phyloP scores from a whole-genome alignment of 345 rosid genomes.

The Rhodamnia rubescens region DNA sequence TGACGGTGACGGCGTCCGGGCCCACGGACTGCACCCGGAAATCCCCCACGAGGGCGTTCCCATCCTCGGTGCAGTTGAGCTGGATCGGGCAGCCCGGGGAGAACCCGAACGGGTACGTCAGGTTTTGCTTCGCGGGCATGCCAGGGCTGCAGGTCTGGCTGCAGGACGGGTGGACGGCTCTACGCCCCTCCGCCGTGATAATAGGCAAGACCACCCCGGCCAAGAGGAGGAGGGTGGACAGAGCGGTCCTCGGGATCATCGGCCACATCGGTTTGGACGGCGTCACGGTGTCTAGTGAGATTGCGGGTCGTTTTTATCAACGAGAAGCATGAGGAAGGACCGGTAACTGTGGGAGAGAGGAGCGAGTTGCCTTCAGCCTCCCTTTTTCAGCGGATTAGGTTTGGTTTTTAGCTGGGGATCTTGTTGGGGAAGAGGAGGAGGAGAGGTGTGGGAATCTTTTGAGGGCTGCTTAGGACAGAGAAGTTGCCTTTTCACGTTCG shows the following conservation, averaged over 20 bases:
- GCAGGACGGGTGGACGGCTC: slow-evolving; percentile 3
- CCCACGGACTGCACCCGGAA: slow-evolving; percentile 13
- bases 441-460: neutral
- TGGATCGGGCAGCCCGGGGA: slow-evolving; percentile 35
- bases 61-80: slow-evolving; percentile 26
- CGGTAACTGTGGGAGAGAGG: neutral
- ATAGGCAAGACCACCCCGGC: neutral
- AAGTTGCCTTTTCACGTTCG: neutral
- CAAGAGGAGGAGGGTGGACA: neutral
- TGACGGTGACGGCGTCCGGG: slow-evolving; percentile 14
- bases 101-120: slow-evolving; percentile 59
- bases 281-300: neutral
- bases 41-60: slow-evolving; percentile 6
- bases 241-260: neutral
- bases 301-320: neutral
- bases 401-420: neutral
- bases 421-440: neutral
- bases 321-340: neutral
- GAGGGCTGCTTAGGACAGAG: neutral
- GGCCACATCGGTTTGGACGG: neutral
- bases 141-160: slow-evolving; percentile 21
- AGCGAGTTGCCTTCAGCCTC: neutral
- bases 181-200: neutral
- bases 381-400: neutral
- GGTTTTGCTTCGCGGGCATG: neutral